A percentile compares a stretch with the other conserved stretches of the same genome.
Evolutionary conservation across 106 monocot genomes (phyloP).

Genomic region (Dendrobium huoshanense): DNA sequence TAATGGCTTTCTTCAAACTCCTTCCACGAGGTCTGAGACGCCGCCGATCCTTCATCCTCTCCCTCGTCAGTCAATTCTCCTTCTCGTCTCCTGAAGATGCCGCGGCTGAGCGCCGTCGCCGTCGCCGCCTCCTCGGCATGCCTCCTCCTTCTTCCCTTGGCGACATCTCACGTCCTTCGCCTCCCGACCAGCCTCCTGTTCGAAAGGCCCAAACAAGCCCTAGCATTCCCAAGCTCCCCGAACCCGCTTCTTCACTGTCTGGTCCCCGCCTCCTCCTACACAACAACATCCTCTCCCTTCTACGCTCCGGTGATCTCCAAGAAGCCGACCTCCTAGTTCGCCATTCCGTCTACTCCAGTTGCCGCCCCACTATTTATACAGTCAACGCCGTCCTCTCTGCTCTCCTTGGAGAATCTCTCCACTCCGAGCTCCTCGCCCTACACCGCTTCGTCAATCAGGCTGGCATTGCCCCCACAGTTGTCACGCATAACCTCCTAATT

Average conservation of each 20-base stretch:
- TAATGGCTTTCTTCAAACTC: conserved; percentile 38
- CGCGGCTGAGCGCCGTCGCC: conserved; percentile 50
- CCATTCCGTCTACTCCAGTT: conserved; percentile 91
- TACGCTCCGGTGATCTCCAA: conserved; percentile 60
- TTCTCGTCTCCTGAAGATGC: conserved; percentile 59
- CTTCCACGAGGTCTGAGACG: conserved; percentile 30
- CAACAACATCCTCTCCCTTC: conserved; percentile 59
- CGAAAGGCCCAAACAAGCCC: conserved; percentile 23
- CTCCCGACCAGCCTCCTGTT: conserved; percentile 12
- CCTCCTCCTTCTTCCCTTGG: conserved; percentile 34
- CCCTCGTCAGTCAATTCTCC: conserved; percentile 25
- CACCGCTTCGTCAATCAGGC: conserved; percentile 83
- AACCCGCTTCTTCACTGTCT: conserved; percentile 45
- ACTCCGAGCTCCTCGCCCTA: conserved; percentile 63
- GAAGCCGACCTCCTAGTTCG: conserved; percentile 76
- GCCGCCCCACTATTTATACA: conserved; percentile 78
- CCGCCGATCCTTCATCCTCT: neutral
- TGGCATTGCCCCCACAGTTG: conserved; percentile 47
- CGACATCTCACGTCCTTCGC: conserved; percentile 31
- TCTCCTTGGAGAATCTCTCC: conserved; percentile 50
- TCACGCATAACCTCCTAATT: conserved; percentile 68
- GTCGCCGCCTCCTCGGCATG: conserved; percentile 46
- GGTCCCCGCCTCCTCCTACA: conserved; percentile 63
- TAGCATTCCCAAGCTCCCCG: conserved; percentile 68
- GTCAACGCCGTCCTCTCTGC: conserved; percentile 69